Percentiles rank a stretch among this genome's conserved stretches.
Conservation (phyloP, 805 yeast genomes). For the Kodamaea lidongshanica region DNA sequence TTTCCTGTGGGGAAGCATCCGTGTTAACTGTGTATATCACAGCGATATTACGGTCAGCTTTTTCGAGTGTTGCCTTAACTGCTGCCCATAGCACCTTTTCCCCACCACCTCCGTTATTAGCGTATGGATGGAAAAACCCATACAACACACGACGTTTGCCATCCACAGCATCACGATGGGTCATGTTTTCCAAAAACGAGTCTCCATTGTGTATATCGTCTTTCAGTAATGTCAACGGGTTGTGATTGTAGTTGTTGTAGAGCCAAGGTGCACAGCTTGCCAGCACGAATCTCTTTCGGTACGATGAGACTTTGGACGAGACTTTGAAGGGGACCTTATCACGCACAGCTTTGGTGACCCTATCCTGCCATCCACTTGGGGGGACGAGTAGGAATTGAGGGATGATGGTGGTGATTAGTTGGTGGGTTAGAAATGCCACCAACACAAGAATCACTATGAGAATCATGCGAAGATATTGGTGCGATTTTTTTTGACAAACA, state of each 20-base stretch:
- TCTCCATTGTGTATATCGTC: constrained; percentile 20
- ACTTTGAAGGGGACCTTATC: constrained; percentile 31
- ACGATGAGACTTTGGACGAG: constrained; percentile 34
- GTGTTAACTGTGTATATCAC: constrained; percentile 69
- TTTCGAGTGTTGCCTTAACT: constrained; percentile 57
- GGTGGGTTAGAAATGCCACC: constrained; percentile 12
- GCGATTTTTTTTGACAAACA: no score
- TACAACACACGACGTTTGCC: constrained; percentile 41
- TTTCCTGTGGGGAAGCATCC: constrained; percentile 42
- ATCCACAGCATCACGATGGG: constrained; percentile 30
- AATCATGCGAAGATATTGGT: constrained; percentile 4
- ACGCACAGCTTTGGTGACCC: constrained; percentile 27
- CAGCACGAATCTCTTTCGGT: constrained; percentile 30
- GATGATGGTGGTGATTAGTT: constrained; percentile 19
- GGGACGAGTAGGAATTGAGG: constrained; percentile 35
- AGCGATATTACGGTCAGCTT: constrained; percentile 46
- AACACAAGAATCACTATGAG: constrained; percentile 8
- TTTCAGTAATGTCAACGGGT: constrained; percentile 30
- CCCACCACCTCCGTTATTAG: constrained; percentile 98
- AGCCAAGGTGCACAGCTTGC: constrained; percentile 33
- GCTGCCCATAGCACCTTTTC: constrained; percentile 97
- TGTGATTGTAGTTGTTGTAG: constrained; percentile 30
- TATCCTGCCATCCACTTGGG: constrained; percentile 33
- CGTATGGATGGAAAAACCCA: constrained; percentile 94
- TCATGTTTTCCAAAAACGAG: constrained; percentile 22